Evolutionary conservation across 164 flowering plant species (phyloP), one percentile per base, ranked within the genome.

Genomic region (Berberis thunbergii): DNA sequence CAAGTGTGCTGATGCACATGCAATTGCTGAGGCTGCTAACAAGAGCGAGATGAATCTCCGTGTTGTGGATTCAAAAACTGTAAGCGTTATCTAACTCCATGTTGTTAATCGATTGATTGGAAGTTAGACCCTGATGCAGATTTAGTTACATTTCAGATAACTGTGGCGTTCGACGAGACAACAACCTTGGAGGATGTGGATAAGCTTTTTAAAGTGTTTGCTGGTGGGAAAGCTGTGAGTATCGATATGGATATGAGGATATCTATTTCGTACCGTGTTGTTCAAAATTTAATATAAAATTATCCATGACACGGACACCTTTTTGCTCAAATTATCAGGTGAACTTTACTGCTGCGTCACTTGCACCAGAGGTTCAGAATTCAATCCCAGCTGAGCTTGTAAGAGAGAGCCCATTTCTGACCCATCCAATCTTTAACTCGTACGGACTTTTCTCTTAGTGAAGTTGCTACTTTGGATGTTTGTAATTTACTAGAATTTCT

Each of bases 181-280:
- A 89, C 96, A 7, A 87, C 91, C 67, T 73, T 94, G 61, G 97
- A 94, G 67, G 99, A 94, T 72, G 96, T 94, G 70, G 96, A 89
- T 71, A 75, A 82, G 61, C 89, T 94, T 65, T 84, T 94, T 70
- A 66, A 78, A 76, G 89, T 94, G 45, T 94, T 94, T 67, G 78
- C 96, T 43, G 13, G 70, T 56, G 96, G 96, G 53, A 87, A 94
- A 66, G 76, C 91, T 53, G 99, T 94, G 72, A 86, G 96, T 84
- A 46, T 65, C 54, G 38, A 39, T 40, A 49, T 11, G 41, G 39
- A 4, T 65, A n/a, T 52, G 4, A 52, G 1, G 54, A 4, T 8
- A 50, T 7, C 12, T 52, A 11, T 10, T 52, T 52, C 13, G 26
- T 26, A 26, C 26, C 26, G 26, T 26, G 26, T 26, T 26, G 26